A percentile compares a stretch with the other conserved stretches of the same genome.
These are phyloP conservation scores for Centaurea solstitialis DNA, from an alignment of 129 eudicot species.

Conservation along the genomic window DNA sequence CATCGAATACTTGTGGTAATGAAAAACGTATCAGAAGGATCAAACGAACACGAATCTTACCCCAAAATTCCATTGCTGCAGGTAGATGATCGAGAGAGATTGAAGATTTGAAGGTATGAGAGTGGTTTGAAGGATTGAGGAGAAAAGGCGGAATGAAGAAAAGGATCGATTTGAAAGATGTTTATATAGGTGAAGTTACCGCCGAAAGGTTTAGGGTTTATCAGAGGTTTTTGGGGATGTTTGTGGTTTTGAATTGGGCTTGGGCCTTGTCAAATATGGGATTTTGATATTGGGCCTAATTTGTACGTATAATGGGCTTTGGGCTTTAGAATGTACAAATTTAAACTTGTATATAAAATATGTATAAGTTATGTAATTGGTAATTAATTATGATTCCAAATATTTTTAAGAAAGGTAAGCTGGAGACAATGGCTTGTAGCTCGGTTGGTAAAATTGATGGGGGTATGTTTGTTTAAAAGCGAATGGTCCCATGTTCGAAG, in stretches of 20 bases:
- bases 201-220: conserved; percentile 39
- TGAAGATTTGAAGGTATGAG: neutral
- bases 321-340: neutral
- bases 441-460: no score
- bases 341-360: neutral
- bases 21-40: neutral
- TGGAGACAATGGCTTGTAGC: no score
- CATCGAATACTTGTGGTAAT: neutral
- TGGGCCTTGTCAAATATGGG: neutral
- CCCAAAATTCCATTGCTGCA: conserved; percentile 76
- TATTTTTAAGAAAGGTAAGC: no score
- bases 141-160: conserved; percentile 21
- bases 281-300: neutral
- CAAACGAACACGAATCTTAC: conserved; percentile 17
- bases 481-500: no score
- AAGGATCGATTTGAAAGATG: conserved; percentile 3
- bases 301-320: neutral
- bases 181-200: conserved; percentile 26
- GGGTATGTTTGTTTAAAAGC: no score
- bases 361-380: neutral
- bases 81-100: neutral
- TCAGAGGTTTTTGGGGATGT: conserved; percentile 14
- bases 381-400: no score
- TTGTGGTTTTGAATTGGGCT: neutral
- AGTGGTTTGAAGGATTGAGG: neutral